Percentiles rank a stretch among this genome's conserved stretches.
These are phyloP conservation scores for Solanum medicagineum DNA, from an alignment of 257 asterid genomes.

Conservation along the genomic window DNA sequence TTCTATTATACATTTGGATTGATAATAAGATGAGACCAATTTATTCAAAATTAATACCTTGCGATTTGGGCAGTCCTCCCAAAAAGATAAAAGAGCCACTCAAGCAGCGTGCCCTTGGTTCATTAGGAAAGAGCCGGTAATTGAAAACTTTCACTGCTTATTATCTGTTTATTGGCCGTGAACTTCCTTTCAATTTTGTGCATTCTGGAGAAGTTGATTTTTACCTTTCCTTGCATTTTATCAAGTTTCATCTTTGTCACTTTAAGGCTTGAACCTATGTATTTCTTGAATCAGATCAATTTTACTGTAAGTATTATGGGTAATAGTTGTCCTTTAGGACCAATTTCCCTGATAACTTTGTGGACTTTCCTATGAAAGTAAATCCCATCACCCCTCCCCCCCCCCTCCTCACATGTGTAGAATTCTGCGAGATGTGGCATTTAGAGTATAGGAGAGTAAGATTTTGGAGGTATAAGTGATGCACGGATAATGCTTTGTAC, in stretches of 20 bases:
- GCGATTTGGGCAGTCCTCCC: constrained; percentile 85
- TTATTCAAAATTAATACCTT: constrained; percentile 73
- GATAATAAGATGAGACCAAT: constrained; percentile 82
- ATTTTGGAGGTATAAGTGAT: not conserved
- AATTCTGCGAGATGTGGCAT: not conserved
- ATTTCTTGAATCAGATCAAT: not conserved
- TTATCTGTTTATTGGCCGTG: not conserved
- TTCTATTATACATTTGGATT: constrained; percentile 71
- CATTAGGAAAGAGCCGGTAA: constrained; percentile 94
- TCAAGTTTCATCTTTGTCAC: not conserved
- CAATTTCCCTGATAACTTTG: not conserved
- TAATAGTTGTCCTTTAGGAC: not conserved
- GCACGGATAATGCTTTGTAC: not conserved
- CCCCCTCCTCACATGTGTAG: not conserved
- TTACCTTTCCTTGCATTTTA: not conserved
- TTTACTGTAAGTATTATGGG: not conserved
- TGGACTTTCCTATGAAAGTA: not conserved
- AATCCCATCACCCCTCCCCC: not conserved
- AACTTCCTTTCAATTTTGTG: not conserved
- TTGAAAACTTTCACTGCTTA: constrained; percentile 9
- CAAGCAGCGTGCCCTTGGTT: constrained; percentile 60
- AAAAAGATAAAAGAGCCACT: constrained; percentile 49
- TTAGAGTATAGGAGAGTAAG: not conserved
- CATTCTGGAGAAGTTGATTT: not conserved
- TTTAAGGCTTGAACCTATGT: not conserved